Evolutionary conservation across 768 basidiomycete species (phyloP), one percentile per base, ranked within the genome.

Genomic region (Lactifluus piperatus): DNA sequence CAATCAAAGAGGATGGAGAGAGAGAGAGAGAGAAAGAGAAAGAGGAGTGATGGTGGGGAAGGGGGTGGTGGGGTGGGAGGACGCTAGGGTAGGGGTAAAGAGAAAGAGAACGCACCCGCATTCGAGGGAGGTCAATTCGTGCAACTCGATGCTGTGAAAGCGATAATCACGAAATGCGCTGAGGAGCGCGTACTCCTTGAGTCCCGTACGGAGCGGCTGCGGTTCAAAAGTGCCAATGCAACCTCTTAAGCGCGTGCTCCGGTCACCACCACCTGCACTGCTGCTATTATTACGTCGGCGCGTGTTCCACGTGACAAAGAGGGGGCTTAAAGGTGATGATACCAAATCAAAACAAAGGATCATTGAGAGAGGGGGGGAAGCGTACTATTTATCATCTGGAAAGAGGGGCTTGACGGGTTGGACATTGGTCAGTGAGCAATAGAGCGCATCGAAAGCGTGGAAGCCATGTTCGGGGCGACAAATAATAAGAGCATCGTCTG

Each of bases 281-380:
- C 41, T 22, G 32, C 82, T 83, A 20, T 81, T 44, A 20, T 41
- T 36, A 82, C 57, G 77, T 77, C 32, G 81, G 59, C 79, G 80
- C 46, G 82, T 86, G 72, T 92, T 94, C 94, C 94, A 99, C 6
- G 95, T 98, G 32, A 98, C 92, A 72, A 99, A 99, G 56, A 99
- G 77, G 13, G 94, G 93, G 72, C 92, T 93, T 63, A 20, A 16
- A 26, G 8, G 8, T 30, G 1, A 6, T 18, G 24, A 51, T 13
- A 24, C 20, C 7, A 51, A 29, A 16, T 30, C 27, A 47, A 45
- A 16, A n/a, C 5, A n/a, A 39, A 24, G 41, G 36, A 30, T 4
- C 1, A 34, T n/a, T n/a, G n/a, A n/a, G 18, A 27, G 32, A 52
- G 32, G 5, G 39, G 29, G 18, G 20, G 1, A 11, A 9, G 32